phyloP scores from a whole-genome alignment of 2,329 filamentous ascomycete species.

The Colletotrichum noveboracense region DNA sequence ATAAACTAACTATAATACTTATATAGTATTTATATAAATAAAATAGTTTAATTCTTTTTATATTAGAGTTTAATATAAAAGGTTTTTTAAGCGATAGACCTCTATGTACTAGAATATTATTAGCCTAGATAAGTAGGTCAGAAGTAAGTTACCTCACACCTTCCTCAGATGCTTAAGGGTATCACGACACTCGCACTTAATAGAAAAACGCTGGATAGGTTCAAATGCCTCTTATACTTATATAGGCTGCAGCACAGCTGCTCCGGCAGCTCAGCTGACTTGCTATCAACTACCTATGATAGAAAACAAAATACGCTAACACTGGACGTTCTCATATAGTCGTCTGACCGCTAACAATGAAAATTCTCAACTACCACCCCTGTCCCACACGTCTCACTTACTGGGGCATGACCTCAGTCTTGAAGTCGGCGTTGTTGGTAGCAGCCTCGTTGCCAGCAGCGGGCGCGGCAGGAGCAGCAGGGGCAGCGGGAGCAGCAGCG shows the following conservation, averaged over 20 bases:
- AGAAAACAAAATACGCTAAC: neutral
- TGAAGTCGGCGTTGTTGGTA: neutral
- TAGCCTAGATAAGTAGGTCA: too few relatives aligned
- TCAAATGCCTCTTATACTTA: neutral
- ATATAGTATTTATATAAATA: too few relatives aligned
- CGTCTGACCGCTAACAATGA: neutral
- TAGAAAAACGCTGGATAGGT: neutral
- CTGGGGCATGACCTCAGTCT: constrained; percentile 12
- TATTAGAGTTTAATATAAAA: too few relatives aligned
- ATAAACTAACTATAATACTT: too few relatives aligned
- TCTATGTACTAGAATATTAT: too few relatives aligned
- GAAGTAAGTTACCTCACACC: too few relatives aligned
- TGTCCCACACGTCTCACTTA: neutral
- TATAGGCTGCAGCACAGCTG: constrained; percentile 11
- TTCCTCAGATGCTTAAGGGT: too few relatives aligned
- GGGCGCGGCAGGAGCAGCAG: neutral
- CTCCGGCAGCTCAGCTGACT: constrained; percentile 16
- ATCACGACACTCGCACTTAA: too few relatives aligned
- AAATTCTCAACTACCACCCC: neutral
- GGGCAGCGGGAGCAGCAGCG: neutral
- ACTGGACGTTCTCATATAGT: neutral
- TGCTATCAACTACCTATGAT: neutral
- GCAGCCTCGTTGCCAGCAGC: neutral
- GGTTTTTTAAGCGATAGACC: too few relatives aligned
- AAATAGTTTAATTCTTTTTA: too few relatives aligned